Percentiles rank a stretch among this genome's conserved stretches.
phyloP scores from a whole-genome alignment of 1,139 yeast species.

The Saccharomyces pastorianus region DNA sequence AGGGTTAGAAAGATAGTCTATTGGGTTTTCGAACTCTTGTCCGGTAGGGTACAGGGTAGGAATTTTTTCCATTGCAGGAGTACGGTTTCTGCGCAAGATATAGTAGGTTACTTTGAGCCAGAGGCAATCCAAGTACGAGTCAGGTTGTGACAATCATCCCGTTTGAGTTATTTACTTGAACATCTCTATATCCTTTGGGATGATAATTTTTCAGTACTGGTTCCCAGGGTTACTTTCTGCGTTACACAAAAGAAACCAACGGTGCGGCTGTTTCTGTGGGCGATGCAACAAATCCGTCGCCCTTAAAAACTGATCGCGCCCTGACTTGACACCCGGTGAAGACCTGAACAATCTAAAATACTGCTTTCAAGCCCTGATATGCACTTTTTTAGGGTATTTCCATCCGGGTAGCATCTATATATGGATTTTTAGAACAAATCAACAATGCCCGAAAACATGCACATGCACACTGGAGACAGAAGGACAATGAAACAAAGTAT shows the following conservation, averaged over 20 bases:
- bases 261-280: neutral
- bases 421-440: no score
- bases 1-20: constrained; percentile 47
- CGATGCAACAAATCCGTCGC: neutral
- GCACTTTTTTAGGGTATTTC: no score
- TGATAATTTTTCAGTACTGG: neutral
- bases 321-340: no score
- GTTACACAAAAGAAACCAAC: neutral
- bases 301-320: neutral
- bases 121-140: neutral
- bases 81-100: neutral
- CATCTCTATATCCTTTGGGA: neutral
- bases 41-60: constrained; percentile 51
- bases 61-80: constrained; percentile 31
- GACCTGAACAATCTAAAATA: no score
- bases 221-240: neutral
- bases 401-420: no score
- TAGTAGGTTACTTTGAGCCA: neutral
- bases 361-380: no score
- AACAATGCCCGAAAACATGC: no score
- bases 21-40: constrained; percentile 54
- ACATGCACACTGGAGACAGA: no score
- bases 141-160: neutral
- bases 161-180: neutral
- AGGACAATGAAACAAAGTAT: no score